A percentile compares a stretch with the other conserved stretches of the same genome.
phyloP scores from a whole-genome alignment of 2,329 filamentous ascomycete genomes.

The Fusarium proliferatum region DNA sequence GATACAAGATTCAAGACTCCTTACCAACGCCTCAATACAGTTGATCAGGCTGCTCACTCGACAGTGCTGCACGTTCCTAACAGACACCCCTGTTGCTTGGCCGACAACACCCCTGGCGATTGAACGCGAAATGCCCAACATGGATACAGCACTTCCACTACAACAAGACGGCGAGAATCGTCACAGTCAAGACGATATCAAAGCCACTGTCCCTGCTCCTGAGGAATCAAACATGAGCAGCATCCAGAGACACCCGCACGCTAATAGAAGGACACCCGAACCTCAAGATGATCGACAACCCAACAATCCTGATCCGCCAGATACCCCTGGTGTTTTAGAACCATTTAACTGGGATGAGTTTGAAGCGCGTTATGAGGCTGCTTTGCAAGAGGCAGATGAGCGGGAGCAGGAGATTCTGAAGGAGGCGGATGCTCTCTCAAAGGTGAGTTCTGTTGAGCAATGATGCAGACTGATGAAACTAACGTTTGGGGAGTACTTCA shows the following conservation, averaged over 20 bases:
- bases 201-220: slow-evolving; percentile 5
- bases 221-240: slow-evolving; percentile 40
- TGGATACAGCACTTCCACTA: slow-evolving; percentile 33
- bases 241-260: slow-evolving; percentile 30
- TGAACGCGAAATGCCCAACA: slow-evolving; percentile 27
- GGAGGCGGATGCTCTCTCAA: slow-evolving; percentile 75
- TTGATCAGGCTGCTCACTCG: not conserved
- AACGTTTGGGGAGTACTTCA: slow-evolving; percentile 72
- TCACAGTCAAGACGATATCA: slow-evolving; percentile 20
- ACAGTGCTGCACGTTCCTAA: slow-evolving; percentile 13
- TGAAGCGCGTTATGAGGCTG: slow-evolving; percentile 73
- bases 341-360: slow-evolving; percentile 84
- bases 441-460: slow-evolving; percentile 55
- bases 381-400: slow-evolving; percentile 70
- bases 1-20: not conserved
- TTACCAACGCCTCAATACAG: not conserved
- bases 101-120: slow-evolving; percentile 29
- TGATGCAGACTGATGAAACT: not conserved
- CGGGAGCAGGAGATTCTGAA: slow-evolving; percentile 73
- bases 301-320: slow-evolving; percentile 53
- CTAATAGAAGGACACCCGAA: slow-evolving; percentile 53
- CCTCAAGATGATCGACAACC: slow-evolving; percentile 50
- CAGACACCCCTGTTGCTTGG: slow-evolving; percentile 37
- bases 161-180: slow-evolving; percentile 35
- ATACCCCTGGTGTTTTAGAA: slow-evolving; percentile 63